phyloP scores from a whole-genome alignment of 192 early-diverging fungal genomes.

The Powellomyces hirtus region DNA sequence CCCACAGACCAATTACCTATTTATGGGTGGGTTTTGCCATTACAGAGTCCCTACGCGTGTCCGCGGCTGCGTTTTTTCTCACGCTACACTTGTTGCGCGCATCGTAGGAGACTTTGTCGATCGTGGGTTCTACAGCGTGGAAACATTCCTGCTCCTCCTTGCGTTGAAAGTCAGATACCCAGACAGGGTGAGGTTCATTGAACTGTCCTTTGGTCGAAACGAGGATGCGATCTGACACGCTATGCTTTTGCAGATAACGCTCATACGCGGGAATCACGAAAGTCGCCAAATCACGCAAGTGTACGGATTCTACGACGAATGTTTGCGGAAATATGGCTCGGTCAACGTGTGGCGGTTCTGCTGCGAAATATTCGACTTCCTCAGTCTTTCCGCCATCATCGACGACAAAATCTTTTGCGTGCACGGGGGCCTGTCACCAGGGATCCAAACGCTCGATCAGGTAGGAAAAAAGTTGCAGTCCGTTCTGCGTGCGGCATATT shows the following conservation, averaged over 20 bases:
- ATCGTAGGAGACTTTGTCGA: slow-evolving; percentile 91
- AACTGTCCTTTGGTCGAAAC: not conserved
- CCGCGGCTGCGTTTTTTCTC: not conserved
- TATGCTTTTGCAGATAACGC: slow-evolving; percentile 63
- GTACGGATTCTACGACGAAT: slow-evolving; percentile 99
- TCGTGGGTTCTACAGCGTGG: slow-evolving; percentile 97
- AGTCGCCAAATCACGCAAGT: slow-evolving; percentile 98
- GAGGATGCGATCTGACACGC: not conserved
- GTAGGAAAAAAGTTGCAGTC: slow-evolving; percentile 11
- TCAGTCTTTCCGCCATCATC: slow-evolving; percentile 94
- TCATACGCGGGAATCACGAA: slow-evolving; percentile 99
- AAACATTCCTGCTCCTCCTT: slow-evolving; percentile 93
- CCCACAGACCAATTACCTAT: slow-evolving; percentile 97
- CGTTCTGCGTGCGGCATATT: too few relatives aligned
- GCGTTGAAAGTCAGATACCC: slow-evolving; percentile 92
- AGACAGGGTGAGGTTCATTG: slow-evolving; percentile 50
- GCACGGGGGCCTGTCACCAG: slow-evolving; percentile 95
- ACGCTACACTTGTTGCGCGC: not conserved
- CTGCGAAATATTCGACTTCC: slow-evolving; percentile 96
- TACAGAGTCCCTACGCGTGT: not conserved
- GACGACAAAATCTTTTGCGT: slow-evolving; percentile 98
- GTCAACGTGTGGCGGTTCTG: slow-evolving; percentile 98
- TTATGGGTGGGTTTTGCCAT: slow-evolving; percentile 67
- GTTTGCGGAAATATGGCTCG: slow-evolving; percentile 95
- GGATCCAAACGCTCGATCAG: slow-evolving; percentile 95